Percentiles rank a stretch among this genome's conserved stretches.
These are phyloP conservation scores for Exserohilum turcica DNA, from an alignment of 2,329 filamentous ascomycete species.

Conservation along the genomic window DNA sequence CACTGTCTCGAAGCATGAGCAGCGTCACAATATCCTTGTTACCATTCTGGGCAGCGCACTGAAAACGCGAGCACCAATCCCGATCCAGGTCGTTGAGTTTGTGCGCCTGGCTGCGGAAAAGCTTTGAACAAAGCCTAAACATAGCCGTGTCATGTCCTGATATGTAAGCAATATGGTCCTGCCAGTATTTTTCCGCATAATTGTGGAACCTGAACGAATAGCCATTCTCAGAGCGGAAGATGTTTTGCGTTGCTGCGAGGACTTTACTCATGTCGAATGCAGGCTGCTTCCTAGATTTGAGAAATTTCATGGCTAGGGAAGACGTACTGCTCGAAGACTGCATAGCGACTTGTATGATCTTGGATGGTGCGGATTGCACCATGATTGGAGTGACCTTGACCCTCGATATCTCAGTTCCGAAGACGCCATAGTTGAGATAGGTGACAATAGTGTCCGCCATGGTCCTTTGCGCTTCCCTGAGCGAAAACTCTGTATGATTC, in stretches of 20 bases:
- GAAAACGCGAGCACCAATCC: background rate
- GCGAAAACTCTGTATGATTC: background rate
- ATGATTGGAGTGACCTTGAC: conserved; percentile 2
- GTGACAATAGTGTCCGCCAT: conserved; percentile 28
- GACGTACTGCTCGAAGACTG: conserved; percentile 5
- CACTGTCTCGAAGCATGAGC: background rate
- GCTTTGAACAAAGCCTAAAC: conserved; percentile 3
- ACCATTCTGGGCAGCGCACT: conserved; percentile 1
- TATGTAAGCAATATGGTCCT: conserved; percentile 10
- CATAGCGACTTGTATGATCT: conserved; percentile 12
- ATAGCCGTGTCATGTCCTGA: conserved; percentile 13
- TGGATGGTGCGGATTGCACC: conserved; percentile 11
- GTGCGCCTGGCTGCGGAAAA: background rate
- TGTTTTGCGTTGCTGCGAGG: conserved; percentile 9
- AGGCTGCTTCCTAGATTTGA: conserved; percentile 14
- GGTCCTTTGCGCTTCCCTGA: conserved; percentile 10
- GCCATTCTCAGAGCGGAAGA: background rate
- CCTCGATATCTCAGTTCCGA: conserved; percentile 23
- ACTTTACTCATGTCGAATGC: conserved; percentile 18
- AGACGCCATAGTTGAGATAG: conserved; percentile 29
- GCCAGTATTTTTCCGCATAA: conserved; percentile 24
- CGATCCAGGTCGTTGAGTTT: background rate
- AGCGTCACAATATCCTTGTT: conserved; percentile 4
- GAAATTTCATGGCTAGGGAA: conserved; percentile 15
- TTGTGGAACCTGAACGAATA: conserved; percentile 12